Percentiles rank a stretch among this genome's conserved stretches.
These are phyloP conservation scores for Heterobasidion parviporum DNA, from an alignment of 1,284 basidiomycete genomes.

Conservation along the genomic window DNA sequence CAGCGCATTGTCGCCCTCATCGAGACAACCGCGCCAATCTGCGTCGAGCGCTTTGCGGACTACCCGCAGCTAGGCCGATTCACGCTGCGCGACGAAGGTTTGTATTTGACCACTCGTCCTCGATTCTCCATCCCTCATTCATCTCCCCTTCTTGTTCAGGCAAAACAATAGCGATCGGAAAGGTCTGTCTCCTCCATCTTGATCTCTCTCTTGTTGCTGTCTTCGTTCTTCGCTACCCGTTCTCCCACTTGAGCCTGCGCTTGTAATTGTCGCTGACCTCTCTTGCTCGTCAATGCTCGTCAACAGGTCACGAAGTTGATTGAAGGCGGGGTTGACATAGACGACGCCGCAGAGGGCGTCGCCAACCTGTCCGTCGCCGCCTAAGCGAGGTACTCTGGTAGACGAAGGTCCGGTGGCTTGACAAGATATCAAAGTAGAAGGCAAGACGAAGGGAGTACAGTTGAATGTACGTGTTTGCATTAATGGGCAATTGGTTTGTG, in stretches of 20 bases:
- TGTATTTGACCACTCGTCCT: conserved; percentile 12
- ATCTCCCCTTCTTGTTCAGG: conserved; percentile 29
- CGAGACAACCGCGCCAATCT: conserved; percentile 72
- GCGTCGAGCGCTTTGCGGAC: conserved; percentile 81
- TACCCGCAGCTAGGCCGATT: conserved; percentile 93
- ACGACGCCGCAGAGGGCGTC: conserved; percentile 50
- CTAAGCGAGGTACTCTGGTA: neutral
- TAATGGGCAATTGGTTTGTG: no score
- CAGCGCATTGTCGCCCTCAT: conserved; percentile 87
- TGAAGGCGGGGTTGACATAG: conserved; percentile 32
- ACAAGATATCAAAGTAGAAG: no score
- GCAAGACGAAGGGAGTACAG: no score
- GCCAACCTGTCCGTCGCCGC: conserved; percentile 14
- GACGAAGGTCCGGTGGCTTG: no score
- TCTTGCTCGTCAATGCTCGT: conserved; percentile 1
- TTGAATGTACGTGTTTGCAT: no score
- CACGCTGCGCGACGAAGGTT: conserved; percentile 90
- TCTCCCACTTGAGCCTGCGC: no score
- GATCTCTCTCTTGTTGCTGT: no score
- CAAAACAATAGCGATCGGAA: conserved; percentile 87
- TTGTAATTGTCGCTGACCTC: neutral
- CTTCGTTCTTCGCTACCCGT: no score
- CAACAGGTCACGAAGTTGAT: conserved; percentile 61
- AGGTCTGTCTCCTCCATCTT: conserved; percentile 22
- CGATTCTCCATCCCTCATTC: neutral